Conservation (phyloP, 106 monocot genomes). For the Posidonia australis region DNA sequence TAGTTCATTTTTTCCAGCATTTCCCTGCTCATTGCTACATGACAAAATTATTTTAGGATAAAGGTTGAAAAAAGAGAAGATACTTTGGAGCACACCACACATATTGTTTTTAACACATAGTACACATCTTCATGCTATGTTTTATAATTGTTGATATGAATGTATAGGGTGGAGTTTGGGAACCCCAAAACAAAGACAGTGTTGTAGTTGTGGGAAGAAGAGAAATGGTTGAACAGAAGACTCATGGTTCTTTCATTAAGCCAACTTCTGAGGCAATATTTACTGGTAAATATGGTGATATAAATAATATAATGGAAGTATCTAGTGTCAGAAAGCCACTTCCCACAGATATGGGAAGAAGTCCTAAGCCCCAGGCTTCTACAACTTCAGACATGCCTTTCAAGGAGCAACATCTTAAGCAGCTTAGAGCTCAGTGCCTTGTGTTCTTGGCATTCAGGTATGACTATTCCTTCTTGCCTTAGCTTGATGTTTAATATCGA, state of each 20-base stretch:
- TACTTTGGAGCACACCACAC: no score
- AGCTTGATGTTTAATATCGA: not conserved
- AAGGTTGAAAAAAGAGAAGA: no score
- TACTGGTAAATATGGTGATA: conserved; percentile 6
- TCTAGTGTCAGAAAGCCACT: conserved; percentile 7
- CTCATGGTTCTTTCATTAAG: conserved; percentile 10
- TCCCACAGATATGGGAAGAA: conserved; percentile 15
- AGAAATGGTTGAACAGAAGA: conserved; percentile 14
- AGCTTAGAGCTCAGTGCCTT: conserved; percentile 98
- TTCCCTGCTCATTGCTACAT: no score
- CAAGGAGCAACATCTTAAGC: conserved; percentile 91
- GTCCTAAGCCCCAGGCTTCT: conserved; percentile 16
- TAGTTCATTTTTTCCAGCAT: no score
- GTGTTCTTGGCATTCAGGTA: conserved; percentile 99
- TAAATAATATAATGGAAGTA: conserved; percentile 4
- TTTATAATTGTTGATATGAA: no score
- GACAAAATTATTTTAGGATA: no score
- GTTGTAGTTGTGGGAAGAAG: conserved; percentile 14
- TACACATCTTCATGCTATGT: no score
- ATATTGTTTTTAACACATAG: no score
- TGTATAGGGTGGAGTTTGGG: conserved; percentile 19
- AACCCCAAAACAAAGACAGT: conserved; percentile 23
- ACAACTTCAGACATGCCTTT: conserved; percentile 55
- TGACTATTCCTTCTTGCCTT: conserved; percentile 5
- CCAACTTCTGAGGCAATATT: conserved; percentile 14